Evolutionary conservation across 345 rosid species (phyloP), one percentile per base, ranked within the genome.

Genomic region (Salix purpurea): DNA sequence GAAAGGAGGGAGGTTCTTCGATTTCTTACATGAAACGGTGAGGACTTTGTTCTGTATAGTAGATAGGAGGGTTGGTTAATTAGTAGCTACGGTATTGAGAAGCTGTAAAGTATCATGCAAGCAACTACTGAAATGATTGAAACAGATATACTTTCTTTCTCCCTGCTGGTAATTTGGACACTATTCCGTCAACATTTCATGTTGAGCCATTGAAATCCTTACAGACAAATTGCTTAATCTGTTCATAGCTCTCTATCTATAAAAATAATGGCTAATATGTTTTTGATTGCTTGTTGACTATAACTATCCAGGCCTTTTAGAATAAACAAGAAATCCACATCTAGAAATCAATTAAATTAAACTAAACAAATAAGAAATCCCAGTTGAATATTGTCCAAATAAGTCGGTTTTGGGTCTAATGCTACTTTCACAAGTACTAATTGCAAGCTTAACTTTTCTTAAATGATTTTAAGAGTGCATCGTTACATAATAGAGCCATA

Each of bases 401-500:
- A n/a, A 56, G 61, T 23, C 61, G 0, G 26, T 1, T 26, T 56
- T 7, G 9, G 34, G 5, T 4, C 34, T 3, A 32, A 32, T 32
- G 34, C 5, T 32, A 32, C 0, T 40, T 40, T 40, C 44, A 40
- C 3, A 40, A 40, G 44, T 10, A 40, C 10, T 40, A 11, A 40
- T 40, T 10, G 44, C 44, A 40, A 19, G 69, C 69, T 18, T 34
- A 36, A 32, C 69, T 16, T 66, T 30, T 30, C 69, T 66, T 15
- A 7, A 34, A 18, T 66, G 16, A 18, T 14, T 28, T 40, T 34
- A 34, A 5, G 44, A 21, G n/a, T 66, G 34, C 69, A 72, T 14
- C 61, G 54, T 62, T 65, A 60, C 79, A 84, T 75, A 83, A 52
- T 46, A 46, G 40, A 77, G 48, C 65, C 70, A 67, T 67, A 58